Percentiles rank a stretch among this genome's conserved stretches.
These are phyloP conservation scores for Solanum raphanifolium DNA, from an alignment of 257 asterid genomes.

Conservation along the genomic window DNA sequence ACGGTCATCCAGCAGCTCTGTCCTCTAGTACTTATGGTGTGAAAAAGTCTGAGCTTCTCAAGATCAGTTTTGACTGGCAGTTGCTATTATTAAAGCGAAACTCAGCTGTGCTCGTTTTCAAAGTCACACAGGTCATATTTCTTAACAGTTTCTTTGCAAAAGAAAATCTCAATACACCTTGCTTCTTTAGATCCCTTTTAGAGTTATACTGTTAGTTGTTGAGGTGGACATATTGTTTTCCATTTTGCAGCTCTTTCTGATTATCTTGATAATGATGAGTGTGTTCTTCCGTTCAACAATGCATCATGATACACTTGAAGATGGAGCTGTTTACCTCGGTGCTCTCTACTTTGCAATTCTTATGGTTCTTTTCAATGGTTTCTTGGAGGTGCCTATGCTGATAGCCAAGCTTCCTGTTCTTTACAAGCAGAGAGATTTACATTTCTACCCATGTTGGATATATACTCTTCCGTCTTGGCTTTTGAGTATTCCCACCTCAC, in stretches of 20 bases:
- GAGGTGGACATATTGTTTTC: neutral
- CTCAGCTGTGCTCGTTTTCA: slow-evolving; percentile 53
- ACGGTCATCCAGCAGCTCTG: slow-evolving; percentile 54
- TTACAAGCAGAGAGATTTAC: slow-evolving; percentile 84
- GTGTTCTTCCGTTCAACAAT: slow-evolving; percentile 75
- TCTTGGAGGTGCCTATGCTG: slow-evolving; percentile 72
- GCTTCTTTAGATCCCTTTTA: neutral
- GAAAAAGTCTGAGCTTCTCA: slow-evolving; percentile 35
- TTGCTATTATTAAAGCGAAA: slow-evolving; percentile 54
- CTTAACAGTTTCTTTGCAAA: neutral
- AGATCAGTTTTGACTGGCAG: slow-evolving; percentile 56
- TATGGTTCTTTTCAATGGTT: slow-evolving; percentile 80
- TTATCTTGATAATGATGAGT: slow-evolving; percentile 62
- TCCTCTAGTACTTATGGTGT: slow-evolving; percentile 41
- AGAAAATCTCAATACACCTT: neutral
- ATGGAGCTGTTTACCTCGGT: slow-evolving; percentile 77
- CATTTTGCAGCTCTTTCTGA: slow-evolving; percentile 51
- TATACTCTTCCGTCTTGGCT: slow-evolving; percentile 84
- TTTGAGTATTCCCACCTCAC: slow-evolving; percentile 59
- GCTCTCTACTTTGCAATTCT: slow-evolving; percentile 73
- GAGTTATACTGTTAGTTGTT: neutral
- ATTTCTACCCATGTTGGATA: slow-evolving; percentile 80
- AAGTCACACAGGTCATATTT: slow-evolving; percentile 43
- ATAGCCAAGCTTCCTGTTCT: slow-evolving; percentile 77
- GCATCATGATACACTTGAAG: slow-evolving; percentile 45